Evolutionary conservation across 1,139 yeast species (phyloP).

Genomic region (Kodamaea anthophila): DNA sequence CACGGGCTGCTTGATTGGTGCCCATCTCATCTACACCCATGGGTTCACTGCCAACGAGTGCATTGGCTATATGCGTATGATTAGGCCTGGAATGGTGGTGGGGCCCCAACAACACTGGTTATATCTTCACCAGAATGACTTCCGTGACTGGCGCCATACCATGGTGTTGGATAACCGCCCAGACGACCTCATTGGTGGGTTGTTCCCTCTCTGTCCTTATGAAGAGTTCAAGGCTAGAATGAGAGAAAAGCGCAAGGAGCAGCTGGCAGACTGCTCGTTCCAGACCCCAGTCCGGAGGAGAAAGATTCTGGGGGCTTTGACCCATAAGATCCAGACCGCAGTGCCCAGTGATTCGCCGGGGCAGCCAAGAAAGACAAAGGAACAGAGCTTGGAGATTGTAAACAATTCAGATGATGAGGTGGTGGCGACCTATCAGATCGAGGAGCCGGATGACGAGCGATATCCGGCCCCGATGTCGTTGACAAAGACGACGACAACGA

Average conservation of each 20-base stretch:
- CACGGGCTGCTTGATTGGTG: slow-evolving; percentile 96
- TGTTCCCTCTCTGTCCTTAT: slow-evolving; percentile 61
- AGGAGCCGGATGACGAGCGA: slow-evolving; percentile 11
- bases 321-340: slow-evolving; percentile 62
- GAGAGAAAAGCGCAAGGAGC: slow-evolving; percentile 41
- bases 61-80: slow-evolving; percentile 91
- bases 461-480: slow-evolving; percentile 23
- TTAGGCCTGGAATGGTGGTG: slow-evolving; percentile 98
- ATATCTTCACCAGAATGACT: slow-evolving; percentile 90
- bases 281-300: slow-evolving; percentile 72
- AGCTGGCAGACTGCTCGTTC: slow-evolving; percentile 40
- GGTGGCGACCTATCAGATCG: slow-evolving; percentile 14
- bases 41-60: slow-evolving; percentile 97
- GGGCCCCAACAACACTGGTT: slow-evolving; percentile 99
- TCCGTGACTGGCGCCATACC: slow-evolving; percentile 92
- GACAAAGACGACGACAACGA: slow-evolving; percentile 45
- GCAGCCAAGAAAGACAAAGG: slow-evolving; percentile 77
- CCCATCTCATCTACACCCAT: slow-evolving; percentile 90
- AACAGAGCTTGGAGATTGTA: slow-evolving; percentile 25
- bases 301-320: slow-evolving; percentile 63
- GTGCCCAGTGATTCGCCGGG: slow-evolving; percentile 95
- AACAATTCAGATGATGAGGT: slow-evolving; percentile 36
- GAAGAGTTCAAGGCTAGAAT: slow-evolving; percentile 46
- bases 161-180: slow-evolving; percentile 75
- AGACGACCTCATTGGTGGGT: slow-evolving; percentile 70